Percentiles rank a stretch among this genome's conserved stretches.
Evolutionary conservation across 1,284 basidiomycete species (phyloP).

Genomic region (Wolfiporia cocos): DNA sequence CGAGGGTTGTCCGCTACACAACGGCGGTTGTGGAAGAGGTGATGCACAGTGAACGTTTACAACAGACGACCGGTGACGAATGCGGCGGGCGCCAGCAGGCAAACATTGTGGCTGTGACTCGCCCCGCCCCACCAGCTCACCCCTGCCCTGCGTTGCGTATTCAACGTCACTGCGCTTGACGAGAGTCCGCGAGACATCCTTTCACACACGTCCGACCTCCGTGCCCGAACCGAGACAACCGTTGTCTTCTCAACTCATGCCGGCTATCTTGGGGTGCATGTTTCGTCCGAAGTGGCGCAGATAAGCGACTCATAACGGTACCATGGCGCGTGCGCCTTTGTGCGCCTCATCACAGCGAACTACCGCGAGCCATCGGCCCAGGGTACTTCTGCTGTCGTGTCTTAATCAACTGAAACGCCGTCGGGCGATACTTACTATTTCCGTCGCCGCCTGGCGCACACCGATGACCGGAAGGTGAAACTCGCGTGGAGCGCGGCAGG

Average conservation of each 20-base stretch:
- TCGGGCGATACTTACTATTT: too few relatives aligned
- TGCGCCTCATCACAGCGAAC: background rate
- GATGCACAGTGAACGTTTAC: too few relatives aligned
- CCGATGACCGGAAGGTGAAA: background rate
- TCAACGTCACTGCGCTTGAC: background rate
- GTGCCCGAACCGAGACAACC: background rate
- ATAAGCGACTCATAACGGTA: background rate
- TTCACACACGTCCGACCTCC: background rate
- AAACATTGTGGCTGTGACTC: background rate
- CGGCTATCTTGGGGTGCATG: background rate
- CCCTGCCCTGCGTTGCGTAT: background rate
- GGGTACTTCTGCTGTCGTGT: background rate
- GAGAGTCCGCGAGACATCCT: background rate
- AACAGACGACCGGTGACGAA: too few relatives aligned
- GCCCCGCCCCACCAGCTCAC: background rate
- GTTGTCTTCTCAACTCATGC: background rate
- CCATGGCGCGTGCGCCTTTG: background rate
- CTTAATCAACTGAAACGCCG: background rate
- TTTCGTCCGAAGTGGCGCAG: background rate
- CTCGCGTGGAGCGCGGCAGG: background rate
- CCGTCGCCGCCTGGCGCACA: too few relatives aligned
- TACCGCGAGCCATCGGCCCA: background rate
- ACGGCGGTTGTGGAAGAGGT: too few relatives aligned
- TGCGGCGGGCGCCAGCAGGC: too few relatives aligned
- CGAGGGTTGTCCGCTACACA: too few relatives aligned